These are phyloP conservation scores for Setomelanomma holmii DNA, from an alignment of 2,329 filamentous ascomycete species.

Conservation along the genomic window DNA sequence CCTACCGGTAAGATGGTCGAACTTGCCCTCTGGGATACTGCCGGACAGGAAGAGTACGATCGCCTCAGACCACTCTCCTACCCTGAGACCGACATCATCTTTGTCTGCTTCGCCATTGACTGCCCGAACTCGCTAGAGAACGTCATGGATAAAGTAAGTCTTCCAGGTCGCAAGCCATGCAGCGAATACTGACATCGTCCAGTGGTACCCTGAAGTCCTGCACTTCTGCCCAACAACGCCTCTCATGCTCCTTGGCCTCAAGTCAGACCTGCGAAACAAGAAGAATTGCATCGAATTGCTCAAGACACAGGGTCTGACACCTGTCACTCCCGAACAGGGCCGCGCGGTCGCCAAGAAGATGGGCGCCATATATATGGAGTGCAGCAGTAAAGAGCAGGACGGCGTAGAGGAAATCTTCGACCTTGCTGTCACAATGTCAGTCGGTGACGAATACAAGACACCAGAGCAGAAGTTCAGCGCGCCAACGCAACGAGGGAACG, in stretches of 20 bases:
- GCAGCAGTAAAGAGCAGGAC: conserved; percentile 95
- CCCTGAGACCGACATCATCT: conserved; percentile 95
- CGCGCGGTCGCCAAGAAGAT: conserved; percentile 88
- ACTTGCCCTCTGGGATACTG: conserved; percentile 97
- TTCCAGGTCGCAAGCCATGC: conserved; percentile 1
- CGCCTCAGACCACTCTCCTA: conserved; percentile 94
- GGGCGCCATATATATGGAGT: conserved; percentile 96
- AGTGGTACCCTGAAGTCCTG: conserved; percentile 99
- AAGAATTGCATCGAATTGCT: conserved; percentile 97
- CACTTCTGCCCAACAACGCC: conserved; percentile 99
- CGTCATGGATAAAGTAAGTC: conserved; percentile 92
- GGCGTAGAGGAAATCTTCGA: conserved; percentile 98
- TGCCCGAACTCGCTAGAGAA: conserved; percentile 98
- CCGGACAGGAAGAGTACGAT: conserved; percentile 98
- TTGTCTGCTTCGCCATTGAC: conserved; percentile 99
- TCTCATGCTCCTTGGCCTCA: conserved; percentile 92
- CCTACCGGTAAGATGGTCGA: conserved; percentile 93
- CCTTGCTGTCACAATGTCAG: conserved; percentile 85
- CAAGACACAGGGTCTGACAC: conserved; percentile 95
- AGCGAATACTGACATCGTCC: conserved; percentile 34
- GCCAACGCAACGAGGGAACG: conserved; percentile 23
- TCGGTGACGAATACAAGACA: conserved; percentile 68
- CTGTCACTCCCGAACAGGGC: conserved; percentile 91
- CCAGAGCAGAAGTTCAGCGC: conserved; percentile 28
- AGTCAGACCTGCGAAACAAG: conserved; percentile 95